These are phyloP conservation scores for Camelina laxa DNA, from an alignment of 345 rosid genomes.

Conservation along the genomic window DNA sequence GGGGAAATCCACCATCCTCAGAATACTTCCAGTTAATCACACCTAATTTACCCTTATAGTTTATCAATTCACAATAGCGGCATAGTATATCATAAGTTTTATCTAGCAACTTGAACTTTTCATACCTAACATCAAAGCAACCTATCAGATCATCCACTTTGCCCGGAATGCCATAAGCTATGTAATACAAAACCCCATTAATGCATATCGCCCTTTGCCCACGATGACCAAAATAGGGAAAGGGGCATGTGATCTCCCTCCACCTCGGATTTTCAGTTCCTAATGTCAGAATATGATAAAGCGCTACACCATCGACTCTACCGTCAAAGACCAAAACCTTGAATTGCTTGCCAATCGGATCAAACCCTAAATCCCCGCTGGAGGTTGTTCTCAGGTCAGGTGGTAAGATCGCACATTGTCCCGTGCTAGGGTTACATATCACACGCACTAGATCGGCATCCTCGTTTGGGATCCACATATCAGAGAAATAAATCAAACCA, in stretches of 20 bases:
- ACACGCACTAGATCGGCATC: background rate
- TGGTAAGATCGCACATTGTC: background rate
- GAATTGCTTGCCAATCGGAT: background rate
- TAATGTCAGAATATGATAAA: background rate
- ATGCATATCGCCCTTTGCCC: background rate
- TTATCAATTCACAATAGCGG: background rate
- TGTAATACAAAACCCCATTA: background rate
- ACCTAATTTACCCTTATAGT: conserved; percentile 13
- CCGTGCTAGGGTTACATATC: background rate
- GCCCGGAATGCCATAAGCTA: too few species aligned
- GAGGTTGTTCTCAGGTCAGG: background rate
- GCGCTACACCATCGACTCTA: too few species aligned
- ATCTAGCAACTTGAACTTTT: background rate
- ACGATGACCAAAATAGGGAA: too few species aligned
- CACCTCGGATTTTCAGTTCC: background rate
- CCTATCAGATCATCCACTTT: background rate
- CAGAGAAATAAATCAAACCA: too few species aligned
- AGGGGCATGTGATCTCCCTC: background rate
- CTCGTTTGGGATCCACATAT: background rate
- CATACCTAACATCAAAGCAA: background rate
- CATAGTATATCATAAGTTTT: background rate
- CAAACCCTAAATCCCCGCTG: background rate
- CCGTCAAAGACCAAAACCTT: background rate
- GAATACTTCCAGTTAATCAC: too few species aligned
- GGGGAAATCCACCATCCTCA: background rate